Evolutionary conservation across 371 early-diverging fungal genomes (phyloP).

Genomic region (Apophysomyces trapeziformis): DNA sequence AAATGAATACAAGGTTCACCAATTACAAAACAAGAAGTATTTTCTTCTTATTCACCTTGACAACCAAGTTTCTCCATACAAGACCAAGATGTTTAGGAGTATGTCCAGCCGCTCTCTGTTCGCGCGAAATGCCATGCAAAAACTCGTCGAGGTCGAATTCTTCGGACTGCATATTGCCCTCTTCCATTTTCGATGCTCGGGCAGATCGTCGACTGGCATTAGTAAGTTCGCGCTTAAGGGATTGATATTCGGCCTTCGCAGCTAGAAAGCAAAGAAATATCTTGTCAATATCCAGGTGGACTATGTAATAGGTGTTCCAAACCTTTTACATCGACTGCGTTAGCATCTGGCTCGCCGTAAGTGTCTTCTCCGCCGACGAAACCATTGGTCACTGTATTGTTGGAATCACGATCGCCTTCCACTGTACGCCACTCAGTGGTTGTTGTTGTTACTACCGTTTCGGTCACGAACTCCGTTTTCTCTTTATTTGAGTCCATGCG

Average conservation of each 20-base stretch:
- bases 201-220: slow-evolving; percentile 13
- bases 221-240: slow-evolving; percentile 22
- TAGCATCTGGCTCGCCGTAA: slow-evolving; percentile 28
- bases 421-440: background rate
- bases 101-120: slow-evolving; percentile 24
- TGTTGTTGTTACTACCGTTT: background rate
- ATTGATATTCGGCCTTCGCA: slow-evolving; percentile 23
- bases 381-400: slow-evolving; percentile 6
- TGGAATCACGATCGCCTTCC: slow-evolving; percentile 13
- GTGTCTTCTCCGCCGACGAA: slow-evolving; percentile 12
- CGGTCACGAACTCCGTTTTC: slow-evolving; percentile 1
- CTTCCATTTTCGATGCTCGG: slow-evolving; percentile 22
- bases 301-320: background rate
- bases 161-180: slow-evolving; percentile 27
- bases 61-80: slow-evolving; percentile 48
- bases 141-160: slow-evolving; percentile 43
- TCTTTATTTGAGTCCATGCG: slow-evolving; percentile 6
- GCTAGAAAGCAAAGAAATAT: background rate
- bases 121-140: slow-evolving; percentile 28
- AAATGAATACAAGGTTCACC: background rate
- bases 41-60: slow-evolving; percentile 21
- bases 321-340: slow-evolving; percentile 33
- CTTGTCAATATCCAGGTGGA: too few species aligned
- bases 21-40: too few species aligned
- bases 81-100: slow-evolving; percentile 49